phyloP scores from a whole-genome alignment of 176 grass and related monocot genomes.

The Oryza officinalis region DNA sequence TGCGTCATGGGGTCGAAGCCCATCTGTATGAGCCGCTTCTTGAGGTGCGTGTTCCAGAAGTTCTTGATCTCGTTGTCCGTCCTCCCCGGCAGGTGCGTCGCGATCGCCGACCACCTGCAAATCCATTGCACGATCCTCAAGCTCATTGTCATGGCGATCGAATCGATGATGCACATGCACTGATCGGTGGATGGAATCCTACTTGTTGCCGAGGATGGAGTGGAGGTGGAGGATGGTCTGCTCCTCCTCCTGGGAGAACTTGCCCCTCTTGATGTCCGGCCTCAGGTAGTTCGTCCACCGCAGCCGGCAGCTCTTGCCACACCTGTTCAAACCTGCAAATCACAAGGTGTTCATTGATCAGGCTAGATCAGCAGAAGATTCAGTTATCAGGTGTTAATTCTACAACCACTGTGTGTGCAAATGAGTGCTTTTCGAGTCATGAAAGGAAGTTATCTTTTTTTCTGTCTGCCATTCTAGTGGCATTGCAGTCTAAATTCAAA shows the following conservation, averaged over 20 bases:
- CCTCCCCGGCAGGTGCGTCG: constrained; percentile 65
- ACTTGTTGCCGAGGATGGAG: constrained; percentile 80
- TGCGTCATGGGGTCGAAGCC: constrained; percentile 96
- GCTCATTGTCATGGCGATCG: not conserved
- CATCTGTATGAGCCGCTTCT: constrained; percentile 90
- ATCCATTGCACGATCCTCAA: not conserved
- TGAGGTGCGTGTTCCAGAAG: constrained; percentile 96
- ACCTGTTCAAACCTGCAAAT: constrained; percentile 69
- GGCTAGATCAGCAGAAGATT: not conserved
- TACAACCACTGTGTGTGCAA: not conserved
- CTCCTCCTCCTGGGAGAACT: constrained; percentile 77
- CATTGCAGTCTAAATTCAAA: not conserved
- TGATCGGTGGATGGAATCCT: not conserved
- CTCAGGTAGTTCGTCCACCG: constrained; percentile 94
- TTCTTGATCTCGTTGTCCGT: constrained; percentile 97
- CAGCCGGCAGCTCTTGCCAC: constrained; percentile 88
- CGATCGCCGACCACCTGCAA: constrained; percentile 79
- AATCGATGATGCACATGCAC: not conserved
- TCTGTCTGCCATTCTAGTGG: not conserved
- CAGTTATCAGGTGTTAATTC: not conserved
- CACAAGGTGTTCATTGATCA: not conserved
- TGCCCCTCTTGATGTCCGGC: constrained; percentile 83
- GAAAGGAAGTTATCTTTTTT: not conserved
- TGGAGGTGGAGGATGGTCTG: constrained; percentile 80
- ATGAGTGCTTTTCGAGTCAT: not conserved